Base-by-base conservation (phyloP, 495 filamentous ascomycete genomes). In the Aspergillus cavernicola region DNA sequence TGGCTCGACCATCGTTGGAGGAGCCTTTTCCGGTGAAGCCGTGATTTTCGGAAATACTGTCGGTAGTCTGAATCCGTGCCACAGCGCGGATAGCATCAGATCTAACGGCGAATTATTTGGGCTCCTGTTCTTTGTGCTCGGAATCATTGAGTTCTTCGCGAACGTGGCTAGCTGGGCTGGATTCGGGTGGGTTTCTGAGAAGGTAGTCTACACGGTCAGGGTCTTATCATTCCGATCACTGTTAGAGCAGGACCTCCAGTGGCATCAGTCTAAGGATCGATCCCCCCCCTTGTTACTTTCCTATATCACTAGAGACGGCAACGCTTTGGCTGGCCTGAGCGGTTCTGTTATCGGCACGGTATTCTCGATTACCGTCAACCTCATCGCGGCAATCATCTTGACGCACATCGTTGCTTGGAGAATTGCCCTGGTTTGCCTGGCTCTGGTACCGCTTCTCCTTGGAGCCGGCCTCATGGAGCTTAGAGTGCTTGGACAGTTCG, bases 71-170 rank as follows among this genome's bases (percentile, higher is more conserved):
- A 71, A 70, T 53, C 69, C 71, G 6, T 80, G 76, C 60, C 62
- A 74, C 0, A 60, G 59, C 22, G 57, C 73, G 6, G 50, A 52
- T 16, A 62, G 59, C 18, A 75, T 78, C 29, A 57, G 59, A 15
- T 66, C 63, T 15, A 61, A 63, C 47, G 76, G 76, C 19, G 59
- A 71, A 52, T 80, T 82, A 53, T 80, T 63, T 35, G 76, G 76
- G 1, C 65, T 80, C 6, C 73, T 82, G 68, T 80, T 82, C 63
- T 81, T 82, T 47, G 63, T 80, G n/a, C 61, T 82, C 6, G 73
- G 77, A 0, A 64, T 82, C 8, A 71, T 76, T 38, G 78, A 76
- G 31, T 74, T 83, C 47, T 70, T 78, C 35, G 77, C 78, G 6
- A 80, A 83, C 56, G n/a, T 75, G 2, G 67, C 70, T 40, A 74